Percentiles rank a stretch among this genome's conserved stretches.
These are phyloP conservation scores for Mycena crocata DNA, from an alignment of 768 basidiomycete genomes.

Conservation along the genomic window DNA sequence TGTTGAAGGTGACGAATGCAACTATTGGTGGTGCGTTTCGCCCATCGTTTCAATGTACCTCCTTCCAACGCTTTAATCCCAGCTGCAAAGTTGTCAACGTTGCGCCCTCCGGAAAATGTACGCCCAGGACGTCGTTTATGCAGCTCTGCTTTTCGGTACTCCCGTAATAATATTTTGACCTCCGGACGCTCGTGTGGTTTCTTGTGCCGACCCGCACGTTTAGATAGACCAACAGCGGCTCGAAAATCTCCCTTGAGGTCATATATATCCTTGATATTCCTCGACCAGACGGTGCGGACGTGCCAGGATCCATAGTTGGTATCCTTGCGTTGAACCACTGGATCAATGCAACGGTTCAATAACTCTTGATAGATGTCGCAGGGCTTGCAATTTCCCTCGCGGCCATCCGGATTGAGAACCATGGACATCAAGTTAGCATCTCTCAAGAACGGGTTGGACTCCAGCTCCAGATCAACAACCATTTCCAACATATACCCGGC, in stretches of 20 bases:
- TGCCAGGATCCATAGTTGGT: slow-evolving; percentile 42
- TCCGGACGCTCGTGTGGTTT: slow-evolving; percentile 37
- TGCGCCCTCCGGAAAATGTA: slow-evolving; percentile 19
- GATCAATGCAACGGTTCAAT: slow-evolving; percentile 46
- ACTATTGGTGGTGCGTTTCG: slow-evolving; percentile 11
- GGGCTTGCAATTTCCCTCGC: slow-evolving; percentile 36
- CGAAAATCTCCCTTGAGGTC: slow-evolving; percentile 44
- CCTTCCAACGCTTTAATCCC: slow-evolving; percentile 10
- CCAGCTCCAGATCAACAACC: too few relatives aligned
- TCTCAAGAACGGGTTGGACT: too few relatives aligned
- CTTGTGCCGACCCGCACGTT: slow-evolving; percentile 36
- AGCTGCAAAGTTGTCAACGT: slow-evolving; percentile 25
- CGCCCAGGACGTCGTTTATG: slow-evolving; percentile 38
- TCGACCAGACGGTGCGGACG: slow-evolving; percentile 42
- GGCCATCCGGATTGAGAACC: slow-evolving; percentile 45
- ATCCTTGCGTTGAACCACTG: slow-evolving; percentile 41
- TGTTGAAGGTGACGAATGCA: not conserved
- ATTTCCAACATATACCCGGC: too few relatives aligned
- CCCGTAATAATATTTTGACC: slow-evolving; percentile 32
- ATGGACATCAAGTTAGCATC: slow-evolving; percentile 39
- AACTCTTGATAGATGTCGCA: slow-evolving; percentile 50
- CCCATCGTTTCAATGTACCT: slow-evolving; percentile 27
- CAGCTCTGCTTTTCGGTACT: slow-evolving; percentile 35
- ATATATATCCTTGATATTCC: slow-evolving; percentile 46
- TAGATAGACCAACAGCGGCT: slow-evolving; percentile 35